Evolutionary conservation across 1,284 basidiomycete species (phyloP), one percentile per base, ranked within the genome.

Genomic region (Neotropicomus parvogracilis): DNA sequence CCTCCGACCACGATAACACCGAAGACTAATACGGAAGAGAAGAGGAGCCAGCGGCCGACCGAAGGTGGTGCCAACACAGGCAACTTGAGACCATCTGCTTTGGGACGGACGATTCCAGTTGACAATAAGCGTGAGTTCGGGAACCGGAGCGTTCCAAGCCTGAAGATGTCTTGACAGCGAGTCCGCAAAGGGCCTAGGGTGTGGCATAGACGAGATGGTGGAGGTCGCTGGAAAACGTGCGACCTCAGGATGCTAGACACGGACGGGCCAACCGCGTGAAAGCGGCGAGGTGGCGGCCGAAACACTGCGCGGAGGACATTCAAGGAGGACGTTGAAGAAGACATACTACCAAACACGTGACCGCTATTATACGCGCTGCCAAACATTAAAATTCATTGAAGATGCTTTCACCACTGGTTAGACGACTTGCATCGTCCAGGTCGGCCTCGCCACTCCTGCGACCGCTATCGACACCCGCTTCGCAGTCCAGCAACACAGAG

Each of bases 1-100:
- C 95, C 97, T 31, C 97, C 97, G 6, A 99, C 91, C 41, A 99
- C 85, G 58, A 98, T 87, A 66, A 99, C 92, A 21, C 83, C 83
- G 59, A 97, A 89, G 21, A 97, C 91, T 35, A 99, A 75, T 5
- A 81, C 82, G 0, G 92, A 88, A 16, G 91, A 93, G 32, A 79
- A 67, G 60, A 94, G 77, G 16, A 98, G 80, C 88, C 95, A 97
- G 54, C 80, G 72, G 14, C 80, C 85, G 6, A 98, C 89, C 11
- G 82, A 71, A 1, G 85, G 87, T 2, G 85, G 75, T 8, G 93
- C 83, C 20, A 92, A 75, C 14, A 81, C 68, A 0, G 81, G 83
- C 14, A 80, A 65, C 27, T 70, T 63, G 21, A 66, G 53, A 16
- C 61, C 43, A 27, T 64, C 53, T 31, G 56, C 33, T 26, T 67